phyloP scores from a whole-genome alignment of 2,329 filamentous ascomycete species.

The Cordyceps fumosorosea region DNA sequence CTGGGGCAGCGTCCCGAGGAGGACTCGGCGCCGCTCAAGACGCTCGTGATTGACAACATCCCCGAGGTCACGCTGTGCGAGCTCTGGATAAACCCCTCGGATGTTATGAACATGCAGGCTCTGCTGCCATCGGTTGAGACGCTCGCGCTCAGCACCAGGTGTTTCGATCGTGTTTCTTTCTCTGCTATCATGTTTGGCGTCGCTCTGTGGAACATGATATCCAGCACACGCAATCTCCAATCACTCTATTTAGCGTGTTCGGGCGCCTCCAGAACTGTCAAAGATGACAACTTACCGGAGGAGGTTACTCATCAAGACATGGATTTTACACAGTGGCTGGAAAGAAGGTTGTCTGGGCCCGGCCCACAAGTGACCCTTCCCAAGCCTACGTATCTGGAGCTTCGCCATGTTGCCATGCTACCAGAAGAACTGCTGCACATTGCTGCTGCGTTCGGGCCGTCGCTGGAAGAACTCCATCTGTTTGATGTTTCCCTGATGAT shows the following conservation, averaged over 20 bases:
- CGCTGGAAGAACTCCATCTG: slow-evolving; percentile 39
- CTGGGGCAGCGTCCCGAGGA: slow-evolving; percentile 39
- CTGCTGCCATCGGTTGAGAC: slow-evolving; percentile 36
- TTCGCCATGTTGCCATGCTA: slow-evolving; percentile 35
- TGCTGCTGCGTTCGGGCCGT: slow-evolving; percentile 28
- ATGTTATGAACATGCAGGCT: slow-evolving; percentile 41
- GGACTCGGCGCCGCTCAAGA: slow-evolving; percentile 34
- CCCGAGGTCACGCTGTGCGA: slow-evolving; percentile 41
- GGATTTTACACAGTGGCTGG: slow-evolving; percentile 31
- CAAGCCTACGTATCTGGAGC: slow-evolving; percentile 35
- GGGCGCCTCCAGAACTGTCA: not conserved
- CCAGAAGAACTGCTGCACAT: slow-evolving; percentile 29
- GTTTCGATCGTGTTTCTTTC: slow-evolving; percentile 32
- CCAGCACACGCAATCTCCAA: slow-evolving; percentile 36
- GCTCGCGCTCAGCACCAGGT: slow-evolving; percentile 40
- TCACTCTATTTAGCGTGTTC: slow-evolving; percentile 41
- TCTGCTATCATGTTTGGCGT: slow-evolving; percentile 34
- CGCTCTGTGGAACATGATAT: slow-evolving; percentile 44
- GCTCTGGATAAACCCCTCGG: slow-evolving; percentile 45
- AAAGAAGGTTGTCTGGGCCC: not conserved
- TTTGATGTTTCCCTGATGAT: slow-evolving; percentile 40
- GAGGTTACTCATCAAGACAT: slow-evolving; percentile 16
- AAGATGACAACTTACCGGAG: not conserved
- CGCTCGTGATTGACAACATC: slow-evolving; percentile 44
- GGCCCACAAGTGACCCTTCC: slow-evolving; percentile 19